Evolutionary conservation across 1,284 basidiomycete species (phyloP), one percentile per base, ranked within the genome.

Genomic region (Puccinia hordei): DNA sequence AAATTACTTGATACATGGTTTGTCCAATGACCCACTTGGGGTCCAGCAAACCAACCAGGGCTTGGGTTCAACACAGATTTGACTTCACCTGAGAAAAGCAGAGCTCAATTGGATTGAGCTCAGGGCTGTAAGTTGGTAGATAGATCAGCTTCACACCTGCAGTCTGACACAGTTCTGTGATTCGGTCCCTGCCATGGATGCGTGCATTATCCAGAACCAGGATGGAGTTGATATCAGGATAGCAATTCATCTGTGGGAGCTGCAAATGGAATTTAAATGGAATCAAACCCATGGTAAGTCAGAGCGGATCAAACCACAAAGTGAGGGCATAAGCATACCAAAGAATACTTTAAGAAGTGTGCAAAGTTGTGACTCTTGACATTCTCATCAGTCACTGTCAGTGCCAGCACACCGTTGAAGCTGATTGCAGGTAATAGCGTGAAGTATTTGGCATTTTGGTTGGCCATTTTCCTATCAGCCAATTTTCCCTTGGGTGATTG

Each of bases 91-190:
- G 61, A 15, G 61, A 63, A 15, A 63, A 63, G 30, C 27, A 33
- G 12, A 63, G 12, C 61, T 63, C 35, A 41, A 63, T 63, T 8
- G 30, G 61, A n/a, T 63, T 63, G 30, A 63, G 35, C 22, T 63
- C 61, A 1, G 61, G 61, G 61, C 30, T 30, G 19, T 63, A 63
- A 8, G 61, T 19, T 10, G 61, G 35, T 2, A 63, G 30, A 24
- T 35, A 63, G 9, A 63, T 19, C 2, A 63, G 9, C 30, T 35
- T 8, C 6, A 63, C 61, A 10, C 61, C 61, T 35, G 61, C 61
- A 5, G 17, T 15, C 27, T 19, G 30, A 63, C 30, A 63, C 13
- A 63, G n/a, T 41, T 19, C 4, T 35, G 4, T 3, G 12, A 41
- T 35, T 35, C 35, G 24, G 8, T 15, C 35, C 1, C 24, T 35